Base-by-base conservation (phyloP, 2,329 filamentous ascomycete genomes). In the Beauveria asiatica region DNA sequence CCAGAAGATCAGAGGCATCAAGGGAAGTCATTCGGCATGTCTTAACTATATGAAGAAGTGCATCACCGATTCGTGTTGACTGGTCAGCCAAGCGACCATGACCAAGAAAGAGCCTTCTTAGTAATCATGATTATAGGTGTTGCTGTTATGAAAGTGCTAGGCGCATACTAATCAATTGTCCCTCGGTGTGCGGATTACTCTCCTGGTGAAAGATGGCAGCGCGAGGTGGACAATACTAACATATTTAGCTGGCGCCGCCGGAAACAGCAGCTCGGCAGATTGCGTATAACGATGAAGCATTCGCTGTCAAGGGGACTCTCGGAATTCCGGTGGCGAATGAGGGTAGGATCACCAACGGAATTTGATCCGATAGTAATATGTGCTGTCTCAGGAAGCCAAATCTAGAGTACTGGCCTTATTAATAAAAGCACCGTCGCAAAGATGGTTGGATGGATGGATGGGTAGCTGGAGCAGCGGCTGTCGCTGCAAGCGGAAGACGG, bases 201-300 rank as follows among this genome's bases (percentile, higher is more conserved):
- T 37, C 16, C 33, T 37, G 33, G 33, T 6, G 33, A 37, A 11
- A 13, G 33, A 37, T 16, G 33, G 11, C 33, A 37, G 33, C 33
- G 33, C 5, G 11, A 37, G 33, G 33, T 37, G 33, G 33, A 37
- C 33, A 37, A 37, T 13, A 37, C 41, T n/a, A 19, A 45, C 13
- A 11, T 6, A 33, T 8, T 1, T 56, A 27, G 42, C 50, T 46
- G 27, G 55, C 30, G 33, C 11, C n/a, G 25, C 53, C 55, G 45
- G 17, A 57, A 57, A 57, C 55, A 57, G 45, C 45, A 27, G 54
- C 50, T 30, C 10, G 37, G 54, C 44, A 48, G 21, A 56, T 48
- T 37, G 42, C 30, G 44, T 16, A 48, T 9, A 30, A 21, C 42
- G 2, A 53, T 27, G 37, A 17, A 25, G 27, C 13, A 10, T 53